phyloP scores from a whole-genome alignment of 768 basidiomycete species.

The Suillus alpinus region DNA sequence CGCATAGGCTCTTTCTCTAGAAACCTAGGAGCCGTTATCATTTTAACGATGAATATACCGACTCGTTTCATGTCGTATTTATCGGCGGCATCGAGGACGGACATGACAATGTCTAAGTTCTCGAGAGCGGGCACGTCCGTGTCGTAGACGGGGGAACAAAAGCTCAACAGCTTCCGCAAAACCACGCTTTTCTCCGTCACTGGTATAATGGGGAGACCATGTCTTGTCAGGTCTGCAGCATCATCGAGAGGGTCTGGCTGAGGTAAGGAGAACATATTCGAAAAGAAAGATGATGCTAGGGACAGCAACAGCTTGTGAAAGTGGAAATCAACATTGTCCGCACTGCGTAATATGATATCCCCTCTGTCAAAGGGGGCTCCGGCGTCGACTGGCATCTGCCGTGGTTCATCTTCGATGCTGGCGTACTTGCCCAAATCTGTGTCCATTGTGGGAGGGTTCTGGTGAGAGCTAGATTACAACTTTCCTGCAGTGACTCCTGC shows the following conservation, averaged over 20 bases:
- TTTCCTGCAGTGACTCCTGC: background rate
- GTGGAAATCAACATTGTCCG: constrained; percentile 49
- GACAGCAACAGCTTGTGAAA: constrained; percentile 54
- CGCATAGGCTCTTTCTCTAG: constrained; percentile 34
- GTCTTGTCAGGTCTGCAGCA: constrained; percentile 27
- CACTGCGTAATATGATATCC: constrained; percentile 54
- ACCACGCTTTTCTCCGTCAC: constrained; percentile 45
- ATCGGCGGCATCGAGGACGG: constrained; percentile 42
- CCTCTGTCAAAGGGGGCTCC: constrained; percentile 48
- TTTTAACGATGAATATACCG: constrained; percentile 31
- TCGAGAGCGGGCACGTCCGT: constrained; percentile 29
- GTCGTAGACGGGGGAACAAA: constrained; percentile 49
- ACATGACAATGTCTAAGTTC: constrained; percentile 39
- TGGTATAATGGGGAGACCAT: constrained; percentile 42
- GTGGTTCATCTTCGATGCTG: constrained; percentile 6
- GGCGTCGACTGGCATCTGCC: constrained; percentile 24
- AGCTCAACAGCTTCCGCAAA: constrained; percentile 40
- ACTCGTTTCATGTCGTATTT: constrained; percentile 53
- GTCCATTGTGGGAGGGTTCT: constrained; percentile 2
- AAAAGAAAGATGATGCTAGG: constrained; percentile 57
- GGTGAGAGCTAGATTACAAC: constrained; percentile 1
- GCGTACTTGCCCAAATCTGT: background rate
- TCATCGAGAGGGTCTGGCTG: constrained; percentile 32
- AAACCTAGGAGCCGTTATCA: constrained; percentile 30
- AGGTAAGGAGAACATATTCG: constrained; percentile 53